Conservation (phyloP, 441 rosid genomes). For the Sinapis alba region DNA sequence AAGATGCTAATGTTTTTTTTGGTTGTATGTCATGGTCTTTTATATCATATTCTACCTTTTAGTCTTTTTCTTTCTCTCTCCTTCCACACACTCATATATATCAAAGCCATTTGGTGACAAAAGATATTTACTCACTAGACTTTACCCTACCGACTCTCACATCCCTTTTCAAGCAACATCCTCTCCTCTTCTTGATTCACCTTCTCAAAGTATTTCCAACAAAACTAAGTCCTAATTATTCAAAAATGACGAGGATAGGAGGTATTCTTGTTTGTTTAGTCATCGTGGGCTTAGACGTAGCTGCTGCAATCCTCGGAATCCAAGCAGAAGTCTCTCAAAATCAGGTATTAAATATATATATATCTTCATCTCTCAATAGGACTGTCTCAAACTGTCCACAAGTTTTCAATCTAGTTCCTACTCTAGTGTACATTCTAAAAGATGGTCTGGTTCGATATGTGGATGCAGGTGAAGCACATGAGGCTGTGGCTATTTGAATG, state of each 20-base stretch:
- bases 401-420: background rate
- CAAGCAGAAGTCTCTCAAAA: slow-evolving; percentile 88
- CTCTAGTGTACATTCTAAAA: background rate
- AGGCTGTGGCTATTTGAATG: slow-evolving; percentile 87
- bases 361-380: no score
- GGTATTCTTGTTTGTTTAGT: slow-evolving; percentile 70
- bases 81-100: slow-evolving; percentile 6
- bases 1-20: background rate
- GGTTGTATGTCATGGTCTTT: background rate
- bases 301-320: slow-evolving; percentile 77
- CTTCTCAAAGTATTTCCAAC: background rate
- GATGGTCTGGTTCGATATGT: background rate
- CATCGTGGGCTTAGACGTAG: slow-evolving; percentile 75
- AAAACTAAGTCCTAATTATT: slow-evolving; percentile 19
- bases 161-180: background rate
- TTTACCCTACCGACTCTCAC: background rate
- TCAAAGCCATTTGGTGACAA: background rate
- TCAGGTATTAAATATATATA: no score
- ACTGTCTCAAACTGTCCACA: background rate
- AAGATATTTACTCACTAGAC: background rate
- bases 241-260: slow-evolving; percentile 53
- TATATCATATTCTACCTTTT: slow-evolving; percentile 6
- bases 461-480: slow-evolving; percentile 69
- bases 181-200: slow-evolving; percentile 23
- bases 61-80: background rate